Evolutionary conservation across 345 rosid genomes (phyloP), one percentile per base, ranked within the genome.

Genomic region (Durio zibethinus): DNA sequence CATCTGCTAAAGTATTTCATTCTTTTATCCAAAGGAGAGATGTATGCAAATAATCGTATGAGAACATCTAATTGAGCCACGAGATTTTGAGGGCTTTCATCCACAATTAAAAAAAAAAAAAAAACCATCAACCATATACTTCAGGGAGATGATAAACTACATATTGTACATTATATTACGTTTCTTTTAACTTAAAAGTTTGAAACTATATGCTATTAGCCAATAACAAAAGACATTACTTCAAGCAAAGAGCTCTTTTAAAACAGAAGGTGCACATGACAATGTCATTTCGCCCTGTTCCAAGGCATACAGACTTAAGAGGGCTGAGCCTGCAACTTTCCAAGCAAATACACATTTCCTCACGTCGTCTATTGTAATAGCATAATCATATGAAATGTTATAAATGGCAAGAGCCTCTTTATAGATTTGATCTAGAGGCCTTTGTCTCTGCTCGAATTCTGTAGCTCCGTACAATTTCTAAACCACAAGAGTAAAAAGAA

Each of bases 311-410:
- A 84, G 52, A 54, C 31, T 64, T 81, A 89, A 90, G 1, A 94
- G 82, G 1, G 90, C 90, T 23, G 89, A 72, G 21, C 97, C 95
- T 31, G 97, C 95, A 35, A 87, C 86, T 67, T 68, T 93, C 98
- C 98, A 93, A 18, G 89, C 97, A 77, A 94, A 91, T 4, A 60
- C 20, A 48, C 97, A 90, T 25, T 31, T 71, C 0, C 16, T 0
- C 0, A 36, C 83, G 12, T 10, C 36, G 1, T 73, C 7, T 2
- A 0, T 0, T 1, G 2, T 3, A 29, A n/a, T 72, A 0, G 97
- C 97, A 69, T 85, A 31, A 18, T 86, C 84, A 0, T 89, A 93
- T 11, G 59, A 74, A 4, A 83, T 35, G 48, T 89, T 72, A 40
- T 93, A 93, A 16, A 93, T 83, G 2, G 97, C 93, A 0, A 83